These are phyloP conservation scores for Teratosphaeria pseudoeucalypti DNA, from an alignment of 2,329 filamentous ascomycete species.

Conservation along the genomic window DNA sequence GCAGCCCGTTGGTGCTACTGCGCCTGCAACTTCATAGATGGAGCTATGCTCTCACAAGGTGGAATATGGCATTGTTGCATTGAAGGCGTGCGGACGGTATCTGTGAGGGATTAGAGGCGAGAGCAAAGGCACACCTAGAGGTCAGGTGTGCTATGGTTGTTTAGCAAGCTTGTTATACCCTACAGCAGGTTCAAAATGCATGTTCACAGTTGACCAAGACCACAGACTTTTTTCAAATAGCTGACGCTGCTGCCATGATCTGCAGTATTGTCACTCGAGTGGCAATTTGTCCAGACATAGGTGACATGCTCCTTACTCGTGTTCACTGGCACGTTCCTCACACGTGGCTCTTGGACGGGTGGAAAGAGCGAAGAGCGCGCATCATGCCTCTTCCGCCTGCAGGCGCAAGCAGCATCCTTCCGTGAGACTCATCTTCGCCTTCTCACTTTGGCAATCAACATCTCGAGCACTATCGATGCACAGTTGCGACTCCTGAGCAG, in stretches of 20 bases:
- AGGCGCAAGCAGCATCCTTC: neutral
- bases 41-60: neutral
- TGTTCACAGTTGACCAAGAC: neutral
- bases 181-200: conserved; percentile 1
- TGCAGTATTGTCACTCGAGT: neutral
- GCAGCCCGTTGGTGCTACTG: conserved; percentile 16
- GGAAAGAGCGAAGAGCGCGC: neutral
- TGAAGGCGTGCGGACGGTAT: neutral
- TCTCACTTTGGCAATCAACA: neutral
- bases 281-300: neutral
- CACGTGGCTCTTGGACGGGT: neutral
- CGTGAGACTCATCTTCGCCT: neutral
- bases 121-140: neutral
- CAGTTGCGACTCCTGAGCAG: neutral
- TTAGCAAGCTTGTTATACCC: conserved; percentile 1
- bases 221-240: neutral
- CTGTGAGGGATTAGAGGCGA: neutral
- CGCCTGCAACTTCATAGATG: conserved; percentile 4
- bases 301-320: neutral
- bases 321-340: neutral
- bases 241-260: neutral
- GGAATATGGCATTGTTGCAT: neutral
- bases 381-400: neutral
- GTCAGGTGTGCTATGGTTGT: neutral
- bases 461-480: neutral